Percentiles rank a stretch among this genome's conserved stretches.
Evolutionary conservation across 2,329 filamentous ascomycete species (phyloP).

Genomic region (Penicillium sp.): DNA sequence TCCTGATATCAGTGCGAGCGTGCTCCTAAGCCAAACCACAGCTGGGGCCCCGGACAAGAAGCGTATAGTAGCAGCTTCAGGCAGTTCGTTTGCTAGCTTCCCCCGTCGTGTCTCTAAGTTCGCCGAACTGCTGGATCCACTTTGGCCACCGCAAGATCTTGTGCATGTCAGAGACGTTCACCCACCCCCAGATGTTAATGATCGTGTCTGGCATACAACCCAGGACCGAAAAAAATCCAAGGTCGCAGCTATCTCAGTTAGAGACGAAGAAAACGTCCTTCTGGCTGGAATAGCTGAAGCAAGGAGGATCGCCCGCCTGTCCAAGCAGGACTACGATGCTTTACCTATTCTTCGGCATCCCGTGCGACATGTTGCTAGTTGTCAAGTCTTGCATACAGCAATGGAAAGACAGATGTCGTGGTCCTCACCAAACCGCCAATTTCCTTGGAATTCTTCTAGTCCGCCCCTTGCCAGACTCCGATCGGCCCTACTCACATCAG

Average conservation of each 20-base stretch:
- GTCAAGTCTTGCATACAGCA: conserved; percentile 29
- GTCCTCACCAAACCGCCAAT: conserved; percentile 2
- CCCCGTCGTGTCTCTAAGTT: conserved; percentile 28
- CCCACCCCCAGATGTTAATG: neutral
- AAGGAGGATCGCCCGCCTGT: conserved; percentile 4
- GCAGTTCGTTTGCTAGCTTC: conserved; percentile 16
- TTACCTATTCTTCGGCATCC: conserved; percentile 30
- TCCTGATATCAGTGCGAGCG: neutral
- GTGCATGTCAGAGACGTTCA: conserved; percentile 53
- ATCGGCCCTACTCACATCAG: conserved; percentile 56
- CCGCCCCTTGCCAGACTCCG: conserved; percentile 62
- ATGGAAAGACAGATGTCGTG: conserved; percentile 34
- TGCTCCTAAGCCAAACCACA: neutral
- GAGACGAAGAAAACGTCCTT: conserved; percentile 37
- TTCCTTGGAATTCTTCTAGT: conserved; percentile 43
- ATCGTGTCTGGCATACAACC: neutral
- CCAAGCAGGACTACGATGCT: neutral
- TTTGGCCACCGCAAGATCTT: conserved; percentile 43
- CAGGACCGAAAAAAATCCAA: conserved; percentile 42
- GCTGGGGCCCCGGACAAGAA: conserved; percentile 1
- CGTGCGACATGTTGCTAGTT: conserved; percentile 31
- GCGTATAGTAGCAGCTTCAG: neutral
- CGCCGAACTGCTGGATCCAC: conserved; percentile 34
- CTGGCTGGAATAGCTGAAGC: conserved; percentile 17
- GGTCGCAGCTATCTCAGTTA: conserved; percentile 32